Percentiles rank a stretch among this genome's conserved stretches.
phyloP scores from a whole-genome alignment of 148 eudicot genomes.

The Oxyria digyna region DNA sequence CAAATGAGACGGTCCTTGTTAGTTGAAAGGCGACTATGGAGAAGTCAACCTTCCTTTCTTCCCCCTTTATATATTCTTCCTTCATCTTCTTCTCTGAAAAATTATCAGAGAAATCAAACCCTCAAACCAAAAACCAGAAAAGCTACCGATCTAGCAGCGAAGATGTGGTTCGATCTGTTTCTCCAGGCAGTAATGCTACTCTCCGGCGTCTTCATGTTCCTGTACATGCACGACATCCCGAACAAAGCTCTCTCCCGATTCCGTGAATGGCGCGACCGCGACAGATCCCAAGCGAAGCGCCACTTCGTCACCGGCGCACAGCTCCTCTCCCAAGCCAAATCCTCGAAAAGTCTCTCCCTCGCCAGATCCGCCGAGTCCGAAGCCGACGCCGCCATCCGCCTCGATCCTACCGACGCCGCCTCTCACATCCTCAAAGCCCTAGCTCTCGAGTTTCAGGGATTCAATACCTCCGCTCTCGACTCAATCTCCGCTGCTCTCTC shows the following conservation, averaged over 20 bases:
- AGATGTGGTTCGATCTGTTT: constrained; percentile 46
- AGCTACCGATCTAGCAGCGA: not conserved
- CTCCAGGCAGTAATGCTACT: constrained; percentile 34
- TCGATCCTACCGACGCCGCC: constrained; percentile 68
- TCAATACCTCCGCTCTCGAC: constrained; percentile 49
- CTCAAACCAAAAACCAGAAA: not conserved
- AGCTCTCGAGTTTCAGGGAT: constrained; percentile 60
- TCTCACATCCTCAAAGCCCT: constrained; percentile 64
- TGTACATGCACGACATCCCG: constrained; percentile 42
- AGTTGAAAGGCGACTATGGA: not conserved
- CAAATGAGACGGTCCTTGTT: not conserved
- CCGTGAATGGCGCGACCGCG: constrained; percentile 16
- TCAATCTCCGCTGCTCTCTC: constrained; percentile 50
- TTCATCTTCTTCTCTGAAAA: not conserved
- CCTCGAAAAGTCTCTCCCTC: constrained; percentile 14
- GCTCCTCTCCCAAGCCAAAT: constrained; percentile 33
- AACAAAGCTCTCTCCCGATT: constrained; percentile 30
- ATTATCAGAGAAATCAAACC: not conserved
- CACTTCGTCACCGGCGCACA: constrained; percentile 77
- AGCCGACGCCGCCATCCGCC: constrained; percentile 40
- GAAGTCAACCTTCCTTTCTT: not conserved
- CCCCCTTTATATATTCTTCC: not conserved
- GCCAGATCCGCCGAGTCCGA: constrained; percentile 44
- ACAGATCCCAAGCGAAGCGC: constrained; percentile 39
- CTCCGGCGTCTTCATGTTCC: constrained; percentile 26